These are phyloP conservation scores for Fabrea salina DNA, from an alignment of 169 alveolate species.

Conservation along the genomic window DNA sequence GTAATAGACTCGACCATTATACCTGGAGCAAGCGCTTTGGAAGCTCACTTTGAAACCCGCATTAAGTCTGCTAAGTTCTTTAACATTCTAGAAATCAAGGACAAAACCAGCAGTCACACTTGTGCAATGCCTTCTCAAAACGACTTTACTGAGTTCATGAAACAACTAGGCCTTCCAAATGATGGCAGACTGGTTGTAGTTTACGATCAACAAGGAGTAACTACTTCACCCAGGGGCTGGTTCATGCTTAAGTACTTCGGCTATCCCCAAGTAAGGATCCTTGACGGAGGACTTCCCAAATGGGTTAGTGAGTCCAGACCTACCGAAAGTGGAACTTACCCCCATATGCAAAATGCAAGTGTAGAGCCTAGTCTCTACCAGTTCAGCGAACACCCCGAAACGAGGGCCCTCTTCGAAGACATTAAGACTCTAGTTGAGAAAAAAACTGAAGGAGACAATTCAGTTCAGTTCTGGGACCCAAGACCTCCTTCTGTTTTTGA, in stretches of 20 bases:
- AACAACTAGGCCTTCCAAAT: constrained; percentile 50
- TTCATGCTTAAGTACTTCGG: constrained; percentile 53
- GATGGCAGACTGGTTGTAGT: constrained; percentile 39
- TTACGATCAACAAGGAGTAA: constrained; percentile 55
- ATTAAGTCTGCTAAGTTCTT: constrained; percentile 38
- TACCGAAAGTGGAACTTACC: constrained; percentile 10
- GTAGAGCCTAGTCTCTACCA: neutral
- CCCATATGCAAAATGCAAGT: neutral
- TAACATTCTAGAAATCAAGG: constrained; percentile 35
- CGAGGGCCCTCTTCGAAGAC: neutral
- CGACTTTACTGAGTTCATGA: constrained; percentile 49
- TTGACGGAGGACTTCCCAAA: constrained; percentile 58
- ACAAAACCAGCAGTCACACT: constrained; percentile 36
- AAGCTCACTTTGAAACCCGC: constrained; percentile 26
- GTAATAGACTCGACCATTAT: neutral
- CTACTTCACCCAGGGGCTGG: constrained; percentile 56
- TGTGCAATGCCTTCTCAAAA: constrained; percentile 64
- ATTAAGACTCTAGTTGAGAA: neutral
- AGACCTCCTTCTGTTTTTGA: constrained; percentile 2
- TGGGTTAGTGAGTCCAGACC: constrained; percentile 23
- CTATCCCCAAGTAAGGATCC: constrained; percentile 46
- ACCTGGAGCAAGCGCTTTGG: neutral
- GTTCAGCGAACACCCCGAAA: neutral
- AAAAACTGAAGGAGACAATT: neutral
- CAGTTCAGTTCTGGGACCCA: constrained; percentile 13